Base-by-base conservation (phyloP, 345 rosid genomes). In the Dovyalis caffra region DNA sequence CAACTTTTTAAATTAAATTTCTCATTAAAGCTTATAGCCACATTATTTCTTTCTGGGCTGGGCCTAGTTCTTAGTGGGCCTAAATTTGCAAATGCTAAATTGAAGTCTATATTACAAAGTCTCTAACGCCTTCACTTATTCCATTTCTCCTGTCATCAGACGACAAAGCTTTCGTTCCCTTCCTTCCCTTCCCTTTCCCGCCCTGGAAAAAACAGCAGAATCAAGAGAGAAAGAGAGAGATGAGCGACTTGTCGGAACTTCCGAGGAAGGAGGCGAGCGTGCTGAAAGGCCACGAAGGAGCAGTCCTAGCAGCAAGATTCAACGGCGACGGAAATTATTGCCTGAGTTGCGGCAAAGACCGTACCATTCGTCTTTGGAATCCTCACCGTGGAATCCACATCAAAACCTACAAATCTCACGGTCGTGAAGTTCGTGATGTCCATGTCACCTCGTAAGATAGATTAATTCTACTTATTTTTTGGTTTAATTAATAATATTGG, bases 311-410 rank as follows among this genome's bases (percentile, higher is more conserved):
- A 0, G 80, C 80, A 23, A 86, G 99, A 66, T 95, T 93, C 89
- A 93, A 91, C 83, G 89, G 80, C 8, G 99, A 95, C 72, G 97
- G 98, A 0, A 93, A 95, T 83, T 95, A 93, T 78, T 91, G 98
- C 75, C 92, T 95, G 28, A 88, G 92, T 74, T 88, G 98, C 76
- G 97, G 97, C 32, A 95, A 95, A 81, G 97, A 95, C 84, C 95
- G 99, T 21, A 93, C 98, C n/a, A 91, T 93, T 64, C 98, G 98
- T 62, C 90, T 95, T 15, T 93, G 99, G 99, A 93, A 95, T 62
- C 99, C 99, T 15, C 98, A 95, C 91, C 96, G 97, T 20, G 97
- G 98, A 53, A 86, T 91, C 79, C 88, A 89, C 81, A 90, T 93
- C 76, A 95, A 93, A 80, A 93, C 99, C 84, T 95, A 95, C 86